Evolutionary conservation across 2,329 filamentous ascomycete species (phyloP), one percentile per base, ranked within the genome.

Genomic region (Aspergillus sp.): DNA sequence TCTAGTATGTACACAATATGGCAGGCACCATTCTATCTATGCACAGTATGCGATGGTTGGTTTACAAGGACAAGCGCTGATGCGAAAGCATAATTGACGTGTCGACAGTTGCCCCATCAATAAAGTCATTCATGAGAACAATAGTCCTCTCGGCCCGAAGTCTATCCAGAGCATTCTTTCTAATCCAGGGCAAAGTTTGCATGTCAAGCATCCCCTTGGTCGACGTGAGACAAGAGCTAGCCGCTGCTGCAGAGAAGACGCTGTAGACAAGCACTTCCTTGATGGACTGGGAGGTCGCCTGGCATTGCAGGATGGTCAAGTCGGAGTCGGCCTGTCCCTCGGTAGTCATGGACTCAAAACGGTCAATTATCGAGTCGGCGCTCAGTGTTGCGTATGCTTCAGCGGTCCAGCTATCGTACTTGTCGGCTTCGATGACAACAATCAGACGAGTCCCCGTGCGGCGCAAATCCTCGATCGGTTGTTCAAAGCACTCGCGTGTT

Each of bases 371-470:
- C 25, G 53, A 15, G 23, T 47, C 53, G 11, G 53, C 25, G 11
- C 39, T 44, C 39, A 55, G 23, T 13, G 53, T 55, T 10, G 53
- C 53, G 11, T 55, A 55, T 11, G 53, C 53, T 17, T 55, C 25
- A 17, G 53, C 53, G 25, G 53, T 55, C 53, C 53, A 55, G 39
- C 53, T 55, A 39, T 55, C 53, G 41, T 55, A 55, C 23, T 55
- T 55, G 10, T 55, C 53, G 25, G 53, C 53, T 27, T 55, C 38
- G 17, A 47, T 55, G n/a, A 55, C 53, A 19, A 30, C 27, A 25
- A 55, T 55, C n/a, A 55, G 25, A 2, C 53, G 53, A 8, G 17
- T 44, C 8, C 53, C 53, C 17, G 23, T 47, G 10, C 25, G 41
- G 25, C 53, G 53, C 25, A 55, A 27, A 5, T 44, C 39, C 25